These are phyloP conservation scores for Aschersonia sp. DNA, from an alignment of 2,329 filamentous ascomycete species.

Conservation along the genomic window DNA sequence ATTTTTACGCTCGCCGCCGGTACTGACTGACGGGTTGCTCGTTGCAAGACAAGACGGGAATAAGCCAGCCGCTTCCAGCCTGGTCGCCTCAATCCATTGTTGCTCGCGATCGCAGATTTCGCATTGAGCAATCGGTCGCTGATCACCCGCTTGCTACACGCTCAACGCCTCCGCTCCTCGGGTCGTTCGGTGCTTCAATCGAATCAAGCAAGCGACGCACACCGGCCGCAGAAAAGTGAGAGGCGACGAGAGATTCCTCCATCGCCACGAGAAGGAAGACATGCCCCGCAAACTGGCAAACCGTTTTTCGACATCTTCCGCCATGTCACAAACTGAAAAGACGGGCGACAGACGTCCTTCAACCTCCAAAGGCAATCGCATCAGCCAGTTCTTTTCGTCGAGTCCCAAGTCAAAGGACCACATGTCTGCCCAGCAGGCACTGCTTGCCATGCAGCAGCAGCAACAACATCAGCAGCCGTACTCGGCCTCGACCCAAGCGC, in stretches of 20 bases:
- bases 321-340: constrained; percentile 32
- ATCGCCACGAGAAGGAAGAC: constrained; percentile 14
- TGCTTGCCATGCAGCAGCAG: constrained; percentile 50
- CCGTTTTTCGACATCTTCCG: constrained; percentile 38
- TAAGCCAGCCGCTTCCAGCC: too few relatives aligned
- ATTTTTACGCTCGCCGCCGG: too few relatives aligned
- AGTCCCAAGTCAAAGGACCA: constrained; percentile 63
- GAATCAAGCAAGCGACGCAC: too few relatives aligned
- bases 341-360: constrained; percentile 42
- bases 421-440: constrained; percentile 48
- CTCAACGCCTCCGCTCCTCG: too few relatives aligned
- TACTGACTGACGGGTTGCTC: too few relatives aligned
- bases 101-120: too few relatives aligned
- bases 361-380: constrained; percentile 56
- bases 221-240: not conserved
- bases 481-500: constrained; percentile 1
- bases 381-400: constrained; percentile 70
- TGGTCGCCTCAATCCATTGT: too few relatives aligned
- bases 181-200: too few relatives aligned
- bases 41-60: too few relatives aligned
- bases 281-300: constrained; percentile 47
- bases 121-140: too few relatives aligned
- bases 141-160: too few relatives aligned
- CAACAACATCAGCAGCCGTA: constrained; percentile 6
- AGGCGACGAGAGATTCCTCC: not conserved